Conservation (phyloP, 2,329 filamentous ascomycete genomes). For the Hymenoscyphus linearis region DNA sequence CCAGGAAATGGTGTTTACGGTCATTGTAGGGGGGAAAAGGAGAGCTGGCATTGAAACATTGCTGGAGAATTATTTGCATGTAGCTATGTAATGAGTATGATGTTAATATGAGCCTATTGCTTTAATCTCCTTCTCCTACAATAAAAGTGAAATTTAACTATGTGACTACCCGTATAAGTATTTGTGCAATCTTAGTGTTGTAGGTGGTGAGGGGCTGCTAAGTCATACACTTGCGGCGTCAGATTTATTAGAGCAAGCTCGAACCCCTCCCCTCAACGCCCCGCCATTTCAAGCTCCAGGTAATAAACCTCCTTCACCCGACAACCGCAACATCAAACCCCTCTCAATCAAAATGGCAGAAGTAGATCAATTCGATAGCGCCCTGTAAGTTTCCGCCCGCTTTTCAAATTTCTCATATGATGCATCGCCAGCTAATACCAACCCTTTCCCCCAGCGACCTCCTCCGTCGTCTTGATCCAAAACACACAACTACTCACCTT, state of each 20-base stretch:
- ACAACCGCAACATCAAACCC: conserved; percentile 5
- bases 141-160: neutral
- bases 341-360: conserved; percentile 29
- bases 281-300: conserved; percentile 5
- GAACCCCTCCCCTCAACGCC: conserved; percentile 18
- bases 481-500: conserved; percentile 83
- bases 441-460: conserved; percentile 64
- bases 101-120: neutral
- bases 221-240: neutral
- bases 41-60: conserved; percentile 5
- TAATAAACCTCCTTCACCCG: neutral
- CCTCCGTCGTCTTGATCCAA: conserved; percentile 93
- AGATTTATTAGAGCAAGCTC: conserved; percentile 2
- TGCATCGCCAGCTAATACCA: neutral
- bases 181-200: neutral
- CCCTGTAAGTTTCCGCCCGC: conserved; percentile 27
- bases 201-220: neutral
- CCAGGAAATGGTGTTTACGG: conserved; percentile 6
- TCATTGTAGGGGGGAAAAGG: neutral
- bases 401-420: neutral
- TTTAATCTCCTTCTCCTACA: neutral
- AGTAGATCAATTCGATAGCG: conserved; percentile 33
- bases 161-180: neutral
- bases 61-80: conserved; percentile 3
- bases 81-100: conserved; percentile 11